Conservation (phyloP, 2,329 filamentous ascomycete genomes). For the Cordyceps tenuipes region DNA sequence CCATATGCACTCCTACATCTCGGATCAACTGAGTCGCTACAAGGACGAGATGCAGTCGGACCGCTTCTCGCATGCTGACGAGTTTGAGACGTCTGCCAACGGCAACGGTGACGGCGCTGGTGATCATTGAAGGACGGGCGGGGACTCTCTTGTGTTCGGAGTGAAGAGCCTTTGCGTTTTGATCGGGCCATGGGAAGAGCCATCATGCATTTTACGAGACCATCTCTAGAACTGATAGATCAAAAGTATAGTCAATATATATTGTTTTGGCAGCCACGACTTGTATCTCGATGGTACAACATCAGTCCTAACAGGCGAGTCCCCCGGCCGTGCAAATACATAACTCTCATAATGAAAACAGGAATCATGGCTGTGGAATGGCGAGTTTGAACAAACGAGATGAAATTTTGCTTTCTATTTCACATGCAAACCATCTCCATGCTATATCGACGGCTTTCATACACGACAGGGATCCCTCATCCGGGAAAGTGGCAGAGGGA, state of each 20-base stretch:
- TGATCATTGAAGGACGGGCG: neutral
- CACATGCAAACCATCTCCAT: conserved; percentile 14
- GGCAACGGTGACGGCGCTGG: neutral
- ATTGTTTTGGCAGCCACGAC: neutral
- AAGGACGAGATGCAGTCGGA: conserved; percentile 26
- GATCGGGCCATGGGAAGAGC: neutral
- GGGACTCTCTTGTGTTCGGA: neutral
- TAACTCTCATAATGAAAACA: neutral
- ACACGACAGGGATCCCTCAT: conserved; percentile 4
- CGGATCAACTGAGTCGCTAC: conserved; percentile 68
- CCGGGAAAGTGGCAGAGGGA: conserved; percentile 6
- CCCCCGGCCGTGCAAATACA: neutral
- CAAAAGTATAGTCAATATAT: neutral
- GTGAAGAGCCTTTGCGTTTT: neutral
- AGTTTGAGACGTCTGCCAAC: conserved; percentile 36
- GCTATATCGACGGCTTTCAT: conserved; percentile 12
- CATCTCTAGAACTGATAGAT: conserved; percentile 3
- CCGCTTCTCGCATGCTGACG: conserved; percentile 30
- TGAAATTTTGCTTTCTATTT: conserved; percentile 16
- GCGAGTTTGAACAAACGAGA: conserved; percentile 8
- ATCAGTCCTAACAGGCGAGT: neutral
- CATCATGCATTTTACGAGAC: neutral
- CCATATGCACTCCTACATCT: conserved; percentile 74
- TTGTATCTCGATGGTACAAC: too few species aligned
- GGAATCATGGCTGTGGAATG: neutral